Base-by-base conservation (phyloP, 179 eudicot genomes). In the Beta lomatogona region DNA sequence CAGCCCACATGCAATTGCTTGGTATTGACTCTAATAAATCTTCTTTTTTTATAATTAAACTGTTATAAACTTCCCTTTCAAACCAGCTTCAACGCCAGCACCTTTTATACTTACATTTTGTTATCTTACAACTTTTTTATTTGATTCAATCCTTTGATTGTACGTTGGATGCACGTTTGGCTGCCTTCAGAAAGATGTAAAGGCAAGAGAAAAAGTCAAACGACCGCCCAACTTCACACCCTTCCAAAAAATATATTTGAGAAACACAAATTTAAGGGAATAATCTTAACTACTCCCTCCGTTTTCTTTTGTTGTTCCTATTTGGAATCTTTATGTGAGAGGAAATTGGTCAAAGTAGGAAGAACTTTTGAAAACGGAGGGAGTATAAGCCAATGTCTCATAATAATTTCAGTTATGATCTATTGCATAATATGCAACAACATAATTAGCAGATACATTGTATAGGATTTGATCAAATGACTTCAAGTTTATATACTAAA, bases 111-210 rank as follows among this genome's bases (percentile, higher is more conserved):
- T 55, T 21, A 52, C 44, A 52, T 36, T 3, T 74, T 57, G 50
- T 31, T 52, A 72, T 72, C 76, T 75, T 57, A 36, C 1, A 7
- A 8, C 19, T n/a, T 16, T 15, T 57, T 57, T 57, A 52, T 13
- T 18, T 73, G 46, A 31, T 22, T 13, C 12, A 25, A 13, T 28
- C 65, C 69, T 48, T 68, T 22, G 55, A 75, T 75, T 55, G 52
- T 53, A 80, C 75, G 80, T 83, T 61, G 86, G 72, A 55, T 75
- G 83, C 83, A 83, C 83, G 83, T 83, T 70, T 79, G 76, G 50
- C 76, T 74, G 70, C 55, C 76, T 59, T 79, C 15, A 80, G 65
- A 50, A 71, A 52, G 52, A 79, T 83, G 83, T 60, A 65, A 75
- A 79, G 66, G 61, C 75, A 71, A 9, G 6, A 5, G 15, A 61